Percentiles rank a stretch among this genome's conserved stretches.
These are phyloP conservation scores for Gremmenia infestans DNA, from an alignment of 2,329 filamentous ascomycete genomes.

Conservation along the genomic window DNA sequence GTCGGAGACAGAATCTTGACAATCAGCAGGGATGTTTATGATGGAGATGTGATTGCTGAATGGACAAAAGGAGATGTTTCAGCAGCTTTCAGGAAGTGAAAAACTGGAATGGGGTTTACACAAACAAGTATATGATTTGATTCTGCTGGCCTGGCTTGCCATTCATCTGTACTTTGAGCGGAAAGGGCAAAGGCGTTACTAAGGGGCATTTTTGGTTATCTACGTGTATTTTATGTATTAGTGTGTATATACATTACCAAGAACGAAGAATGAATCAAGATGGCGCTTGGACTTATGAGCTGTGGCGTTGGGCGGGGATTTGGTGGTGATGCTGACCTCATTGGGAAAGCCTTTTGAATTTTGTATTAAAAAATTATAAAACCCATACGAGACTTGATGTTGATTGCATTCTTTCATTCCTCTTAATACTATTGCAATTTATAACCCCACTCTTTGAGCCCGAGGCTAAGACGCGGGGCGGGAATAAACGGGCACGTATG, in stretches of 20 bases:
- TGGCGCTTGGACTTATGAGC: not conserved
- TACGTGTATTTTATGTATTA: not conserved
- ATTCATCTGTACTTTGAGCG: slow-evolving; percentile 13
- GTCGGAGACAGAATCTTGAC: slow-evolving; percentile 56
- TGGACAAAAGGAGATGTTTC: slow-evolving; percentile 62
- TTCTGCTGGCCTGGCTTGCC: not conserved
- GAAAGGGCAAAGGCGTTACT: slow-evolving; percentile 1
- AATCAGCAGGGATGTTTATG: slow-evolving; percentile 58
- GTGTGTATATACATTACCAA: not conserved
- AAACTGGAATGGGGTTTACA: not conserved
- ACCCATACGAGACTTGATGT: not conserved
- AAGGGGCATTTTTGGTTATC: not conserved
- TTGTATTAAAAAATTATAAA: too few species aligned
- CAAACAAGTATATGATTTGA: not conserved
- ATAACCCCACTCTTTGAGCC: not conserved
- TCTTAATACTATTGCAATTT: too few species aligned
- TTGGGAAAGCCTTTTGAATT: not conserved
- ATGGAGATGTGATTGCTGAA: slow-evolving; percentile 59
- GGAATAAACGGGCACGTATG: too few species aligned
- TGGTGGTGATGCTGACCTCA: not conserved
- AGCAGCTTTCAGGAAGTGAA: slow-evolving; percentile 44
- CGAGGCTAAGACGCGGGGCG: not conserved
- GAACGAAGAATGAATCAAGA: not conserved
- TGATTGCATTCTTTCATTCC: too few species aligned
- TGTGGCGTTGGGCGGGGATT: not conserved